Percentiles rank a stretch among this genome's conserved stretches.
Evolutionary conservation across 2,329 filamentous ascomycete species (phyloP).

Genomic region (Gliomastix tumulicola): DNA sequence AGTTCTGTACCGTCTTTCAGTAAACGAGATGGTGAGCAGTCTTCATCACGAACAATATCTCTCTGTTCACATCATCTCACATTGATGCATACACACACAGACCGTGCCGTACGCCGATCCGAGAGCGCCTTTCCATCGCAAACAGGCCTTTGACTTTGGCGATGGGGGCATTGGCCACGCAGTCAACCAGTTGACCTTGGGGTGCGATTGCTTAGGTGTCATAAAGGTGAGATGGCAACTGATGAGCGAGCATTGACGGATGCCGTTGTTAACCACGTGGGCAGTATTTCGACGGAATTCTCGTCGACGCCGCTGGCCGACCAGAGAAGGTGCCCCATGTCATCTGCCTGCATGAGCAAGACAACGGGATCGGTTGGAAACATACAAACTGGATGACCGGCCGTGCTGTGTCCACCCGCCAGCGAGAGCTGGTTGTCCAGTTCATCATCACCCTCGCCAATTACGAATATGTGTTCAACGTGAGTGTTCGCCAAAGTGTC

Average conservation of each 20-base stretch:
- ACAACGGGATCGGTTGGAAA: constrained; percentile 52
- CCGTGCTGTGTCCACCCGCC: constrained; percentile 46
- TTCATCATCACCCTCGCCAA: constrained; percentile 57
- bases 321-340: constrained; percentile 35
- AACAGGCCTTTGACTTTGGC: constrained; percentile 65
- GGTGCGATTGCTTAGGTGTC: constrained; percentile 62
- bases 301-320: constrained; percentile 17
- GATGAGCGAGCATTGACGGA: too few species aligned
- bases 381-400: constrained; percentile 53
- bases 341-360: constrained; percentile 23
- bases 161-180: constrained; percentile 58
- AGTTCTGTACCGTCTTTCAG: constrained; percentile 58
- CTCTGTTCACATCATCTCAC: too few species aligned
- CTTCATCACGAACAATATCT: too few species aligned
- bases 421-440: constrained; percentile 50
- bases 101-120: constrained; percentile 60
- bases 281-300: constrained; percentile 27
- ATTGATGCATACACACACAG: too few species aligned
- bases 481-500: background rate
- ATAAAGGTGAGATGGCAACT: constrained; percentile 40
- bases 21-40: constrained; percentile 56
- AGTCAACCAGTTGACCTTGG: constrained; percentile 59
- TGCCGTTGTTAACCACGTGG: too few species aligned
- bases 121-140: constrained; percentile 55
- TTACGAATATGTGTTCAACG: constrained; percentile 45